Base-by-base conservation (phyloP, 2,329 filamentous ascomycete genomes). In the Myriosclerotinia scirpicola region DNA sequence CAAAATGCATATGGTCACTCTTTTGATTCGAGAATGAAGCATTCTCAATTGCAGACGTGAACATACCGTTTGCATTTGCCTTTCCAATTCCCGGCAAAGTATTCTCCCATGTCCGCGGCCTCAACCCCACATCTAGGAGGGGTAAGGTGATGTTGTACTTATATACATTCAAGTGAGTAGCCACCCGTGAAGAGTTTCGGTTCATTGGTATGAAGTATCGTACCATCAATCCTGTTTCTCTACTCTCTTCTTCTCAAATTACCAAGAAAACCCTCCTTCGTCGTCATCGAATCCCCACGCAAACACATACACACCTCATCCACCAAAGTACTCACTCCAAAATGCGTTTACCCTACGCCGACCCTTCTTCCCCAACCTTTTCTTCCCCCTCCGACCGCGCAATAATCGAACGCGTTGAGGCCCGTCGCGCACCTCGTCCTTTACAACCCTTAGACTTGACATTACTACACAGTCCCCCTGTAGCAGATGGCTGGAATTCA, bases 401-500 rank as follows among this genome's bases (percentile, higher is more conserved):
- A 44, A 87, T 92, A 74, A 84, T 90, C 70, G 72, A 80, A 60
- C 88, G 88, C 72, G 86, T 92, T 73, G 79, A 81, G 12, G 86
- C 84, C 44, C 88, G 90, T 20, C 87, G 90, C 34, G 79, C 81
- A 2, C 89, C 90, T 0, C 86, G 90, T 1, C 88, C 89, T 2
- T 84, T 94, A 26, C 90, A 91, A 68, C 79, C 88, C 0, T 85
- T 94, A n/a, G 91, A 94, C 76, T 84, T 92, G 2, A 82, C 91
- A 2, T 85, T 94, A 1, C 83, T 94, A 15, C 91, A 94, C 80
- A 85, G 88, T 26, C 89, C 90, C 1, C 80, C 87, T 22, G 84
- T 94, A 1, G 90, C 91, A 20, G 88, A 92, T 78, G 91, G 91
- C 63, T 91, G 88, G 87, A 91, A 90, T 80, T 79, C 81, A 15